Conservation (phyloP, 225 moss, liverwort and hornwort species). For the Lunularia cruciata region DNA sequence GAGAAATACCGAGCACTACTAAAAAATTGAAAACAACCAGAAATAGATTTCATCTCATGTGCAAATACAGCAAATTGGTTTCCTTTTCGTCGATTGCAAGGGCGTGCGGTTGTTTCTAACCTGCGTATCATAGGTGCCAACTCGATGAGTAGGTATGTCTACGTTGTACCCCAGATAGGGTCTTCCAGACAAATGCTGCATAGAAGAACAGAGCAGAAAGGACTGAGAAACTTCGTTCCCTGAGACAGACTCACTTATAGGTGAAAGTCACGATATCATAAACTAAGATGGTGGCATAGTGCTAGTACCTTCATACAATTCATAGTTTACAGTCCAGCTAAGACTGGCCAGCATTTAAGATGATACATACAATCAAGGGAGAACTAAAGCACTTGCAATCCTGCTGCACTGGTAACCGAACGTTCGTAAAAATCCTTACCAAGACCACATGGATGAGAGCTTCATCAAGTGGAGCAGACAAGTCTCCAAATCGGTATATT, state of each 20-base stretch:
- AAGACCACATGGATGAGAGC: slow-evolving; percentile 91
- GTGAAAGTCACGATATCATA: neutral
- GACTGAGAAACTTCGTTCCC: no score
- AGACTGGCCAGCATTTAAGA: neutral
- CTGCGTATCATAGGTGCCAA: slow-evolving; percentile 98
- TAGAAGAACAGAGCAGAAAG: neutral
- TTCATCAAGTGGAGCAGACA: slow-evolving; percentile 93
- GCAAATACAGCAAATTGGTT: no score
- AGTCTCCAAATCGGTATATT: slow-evolving; percentile 89
- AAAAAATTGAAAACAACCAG: no score
- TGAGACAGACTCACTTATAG: no score
- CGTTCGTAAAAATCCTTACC: slow-evolving; percentile 35
- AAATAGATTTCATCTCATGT: no score
- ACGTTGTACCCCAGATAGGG: slow-evolving; percentile 79
- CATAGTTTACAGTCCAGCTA: neutral
- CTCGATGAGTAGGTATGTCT: slow-evolving; percentile 82
- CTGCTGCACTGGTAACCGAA: neutral
- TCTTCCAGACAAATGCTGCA: slow-evolving; percentile 89
- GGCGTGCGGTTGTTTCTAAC: slow-evolving; percentile 37
- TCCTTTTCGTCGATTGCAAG: no score
- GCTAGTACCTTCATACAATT: neutral
- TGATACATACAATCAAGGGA: neutral
- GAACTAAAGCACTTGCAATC: no score
- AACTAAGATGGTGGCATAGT: neutral
- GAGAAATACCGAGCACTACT: no score